Evolutionary conservation across 768 basidiomycete genomes (phyloP).

Genomic region (Boletus rufocinnamomeus): DNA sequence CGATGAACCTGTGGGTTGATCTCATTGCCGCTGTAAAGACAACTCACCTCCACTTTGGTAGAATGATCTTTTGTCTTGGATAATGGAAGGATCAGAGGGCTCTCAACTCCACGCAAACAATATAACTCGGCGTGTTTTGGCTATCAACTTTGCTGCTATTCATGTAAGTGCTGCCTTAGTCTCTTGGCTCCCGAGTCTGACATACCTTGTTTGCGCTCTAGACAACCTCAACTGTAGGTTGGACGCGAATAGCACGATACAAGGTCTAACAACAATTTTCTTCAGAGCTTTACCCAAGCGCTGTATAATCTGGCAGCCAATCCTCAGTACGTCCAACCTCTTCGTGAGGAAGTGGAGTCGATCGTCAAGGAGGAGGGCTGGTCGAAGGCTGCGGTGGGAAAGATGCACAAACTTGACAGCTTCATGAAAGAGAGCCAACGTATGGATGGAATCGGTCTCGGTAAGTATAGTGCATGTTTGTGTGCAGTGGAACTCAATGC

Average conservation of each 20-base stretch:
- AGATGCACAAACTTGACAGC: conserved; percentile 24
- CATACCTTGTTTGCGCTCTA: not conserved
- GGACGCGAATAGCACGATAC: no score
- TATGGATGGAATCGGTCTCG: conserved; percentile 27
- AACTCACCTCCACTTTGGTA: conserved; percentile 6
- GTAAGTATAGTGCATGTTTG: conserved; percentile 16
- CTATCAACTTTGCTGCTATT: conserved; percentile 26
- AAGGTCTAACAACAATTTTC: not conserved
- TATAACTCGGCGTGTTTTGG: conserved; percentile 22
- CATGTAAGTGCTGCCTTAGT: conserved; percentile 8
- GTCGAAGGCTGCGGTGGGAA: conserved; percentile 19
- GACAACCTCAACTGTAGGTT: conserved; percentile 16
- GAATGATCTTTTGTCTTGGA: conserved; percentile 39
- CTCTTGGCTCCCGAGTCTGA: not conserved
- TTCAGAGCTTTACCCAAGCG: conserved; percentile 12
- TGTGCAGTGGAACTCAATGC: not conserved
- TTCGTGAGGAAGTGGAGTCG: conserved; percentile 20
- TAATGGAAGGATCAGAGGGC: conserved; percentile 28
- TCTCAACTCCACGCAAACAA: conserved; percentile 16
- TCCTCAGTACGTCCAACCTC: conserved; percentile 8
- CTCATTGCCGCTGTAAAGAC: no score
- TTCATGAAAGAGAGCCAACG: conserved; percentile 28
- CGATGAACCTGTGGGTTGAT: conserved; percentile 2
- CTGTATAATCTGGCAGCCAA: conserved; percentile 15
- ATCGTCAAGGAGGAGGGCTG: conserved; percentile 19